phyloP scores from a whole-genome alignment of 768 basidiomycete species.

The Tremella fuciformis region DNA sequence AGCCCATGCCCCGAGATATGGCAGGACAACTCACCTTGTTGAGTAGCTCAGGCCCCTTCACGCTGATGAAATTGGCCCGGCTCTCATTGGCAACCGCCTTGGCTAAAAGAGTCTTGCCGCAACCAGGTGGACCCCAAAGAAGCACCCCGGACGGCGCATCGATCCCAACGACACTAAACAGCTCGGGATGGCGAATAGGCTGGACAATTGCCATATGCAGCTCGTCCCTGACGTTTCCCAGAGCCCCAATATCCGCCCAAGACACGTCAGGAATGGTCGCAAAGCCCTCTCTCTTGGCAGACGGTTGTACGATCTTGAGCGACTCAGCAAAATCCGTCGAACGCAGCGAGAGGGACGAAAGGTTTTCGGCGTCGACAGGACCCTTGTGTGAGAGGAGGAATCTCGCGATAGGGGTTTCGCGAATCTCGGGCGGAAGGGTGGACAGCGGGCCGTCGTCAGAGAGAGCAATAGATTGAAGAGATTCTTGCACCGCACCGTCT shows the following conservation, averaged over 20 bases:
- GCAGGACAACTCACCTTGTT: slow-evolving; percentile 68
- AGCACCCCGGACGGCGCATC: slow-evolving; percentile 88
- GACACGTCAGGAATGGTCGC: slow-evolving; percentile 93
- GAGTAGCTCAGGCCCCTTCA: slow-evolving; percentile 92
- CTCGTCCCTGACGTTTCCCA: slow-evolving; percentile 81
- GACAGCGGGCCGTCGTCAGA: slow-evolving; percentile 43
- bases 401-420: slow-evolving; percentile 68
- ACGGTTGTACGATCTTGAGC: slow-evolving; percentile 86
- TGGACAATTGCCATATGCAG: slow-evolving; percentile 97
- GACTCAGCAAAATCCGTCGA: slow-evolving; percentile 75
- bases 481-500: not conserved
- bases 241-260: slow-evolving; percentile 90
- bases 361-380: slow-evolving; percentile 72
- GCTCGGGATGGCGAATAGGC: slow-evolving; percentile 81
- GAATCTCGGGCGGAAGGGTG: slow-evolving; percentile 56
- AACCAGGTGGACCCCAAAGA: slow-evolving; percentile 98
- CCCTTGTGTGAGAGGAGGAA: slow-evolving; percentile 85
- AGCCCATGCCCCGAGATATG: slow-evolving; percentile 10
- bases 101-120: slow-evolving; percentile 95
- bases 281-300: slow-evolving; percentile 95
- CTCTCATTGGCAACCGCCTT: slow-evolving; percentile 98
- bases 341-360: slow-evolving; percentile 77
- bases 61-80: slow-evolving; percentile 92
- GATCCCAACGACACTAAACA: slow-evolving; percentile 86
- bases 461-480: not conserved